phyloP scores from a whole-genome alignment of 169 alveolate species.

The Neospora caninum region DNA sequence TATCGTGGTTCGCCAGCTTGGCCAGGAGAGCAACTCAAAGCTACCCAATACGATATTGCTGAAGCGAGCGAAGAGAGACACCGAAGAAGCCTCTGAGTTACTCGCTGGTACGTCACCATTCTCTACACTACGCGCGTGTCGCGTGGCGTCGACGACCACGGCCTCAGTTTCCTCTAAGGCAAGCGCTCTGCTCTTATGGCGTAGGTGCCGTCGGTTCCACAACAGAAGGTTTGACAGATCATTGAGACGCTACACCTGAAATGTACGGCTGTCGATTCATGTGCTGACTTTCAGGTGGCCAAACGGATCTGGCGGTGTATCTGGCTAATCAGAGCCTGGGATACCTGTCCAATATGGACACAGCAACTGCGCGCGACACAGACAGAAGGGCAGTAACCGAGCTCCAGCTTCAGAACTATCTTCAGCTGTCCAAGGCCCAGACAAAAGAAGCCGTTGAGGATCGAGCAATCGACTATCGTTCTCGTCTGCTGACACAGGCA shows the following conservation, averaged over 20 bases:
- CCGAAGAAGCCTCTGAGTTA: neutral
- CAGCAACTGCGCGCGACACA: neutral
- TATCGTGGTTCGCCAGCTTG: neutral
- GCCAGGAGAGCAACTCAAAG: neutral
- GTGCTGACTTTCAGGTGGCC: neutral
- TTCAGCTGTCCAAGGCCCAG: constrained; percentile 16
- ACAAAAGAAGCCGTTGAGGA: neutral
- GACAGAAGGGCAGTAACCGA: neutral
- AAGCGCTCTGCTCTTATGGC: neutral
- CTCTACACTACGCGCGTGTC: neutral
- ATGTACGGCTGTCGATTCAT: neutral
- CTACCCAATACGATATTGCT: neutral
- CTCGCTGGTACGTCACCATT: neutral
- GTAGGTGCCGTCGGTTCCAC: neutral
- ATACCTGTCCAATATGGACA: neutral
- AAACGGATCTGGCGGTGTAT: neutral
- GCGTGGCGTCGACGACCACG: neutral
- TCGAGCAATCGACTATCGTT: neutral
- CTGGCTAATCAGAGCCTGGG: neutral
- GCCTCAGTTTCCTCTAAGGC: neutral
- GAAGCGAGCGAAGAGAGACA: constrained; percentile 23
- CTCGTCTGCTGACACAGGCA: neutral
- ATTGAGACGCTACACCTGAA: neutral
- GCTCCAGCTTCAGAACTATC: neutral
- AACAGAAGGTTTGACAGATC: neutral